Percentiles rank a stretch among this genome's conserved stretches.
Evolutionary conservation across 2,329 filamentous ascomycete genomes (phyloP).

Genomic region (Phialophora expanda): DNA sequence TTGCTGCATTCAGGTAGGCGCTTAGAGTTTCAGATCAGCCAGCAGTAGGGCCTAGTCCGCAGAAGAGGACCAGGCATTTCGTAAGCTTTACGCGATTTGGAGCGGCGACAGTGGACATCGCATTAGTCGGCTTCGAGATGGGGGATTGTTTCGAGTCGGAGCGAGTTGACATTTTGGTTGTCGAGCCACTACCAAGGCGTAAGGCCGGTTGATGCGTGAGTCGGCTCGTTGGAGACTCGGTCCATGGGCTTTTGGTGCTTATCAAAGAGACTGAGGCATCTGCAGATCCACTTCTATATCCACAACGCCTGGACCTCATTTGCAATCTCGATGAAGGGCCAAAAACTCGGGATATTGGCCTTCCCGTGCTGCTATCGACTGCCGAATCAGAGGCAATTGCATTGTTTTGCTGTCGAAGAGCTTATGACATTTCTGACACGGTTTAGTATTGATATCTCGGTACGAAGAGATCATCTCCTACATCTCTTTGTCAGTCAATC

Average conservation of each 20-base stretch:
- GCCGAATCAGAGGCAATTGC: slow-evolving; percentile 49
- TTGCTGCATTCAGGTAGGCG: neutral
- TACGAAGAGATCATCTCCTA: slow-evolving; percentile 53
- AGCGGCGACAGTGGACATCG: neutral
- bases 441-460: slow-evolving; percentile 47
- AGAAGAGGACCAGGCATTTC: neutral
- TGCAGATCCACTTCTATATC: neutral
- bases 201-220: neutral
- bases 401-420: slow-evolving; percentile 47
- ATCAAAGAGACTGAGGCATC: neutral
- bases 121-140: neutral
- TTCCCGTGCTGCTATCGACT: slow-evolving; percentile 34
- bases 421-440: slow-evolving; percentile 48
- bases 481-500: slow-evolving; percentile 8
- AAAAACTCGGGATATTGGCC: slow-evolving; percentile 30
- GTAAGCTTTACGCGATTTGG: neutral
- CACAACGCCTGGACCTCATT: slow-evolving; percentile 1
- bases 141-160: neutral
- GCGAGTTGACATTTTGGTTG: neutral
- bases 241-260: neutral
- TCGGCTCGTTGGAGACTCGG: neutral
- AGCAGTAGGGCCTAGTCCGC: neutral
- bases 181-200: neutral
- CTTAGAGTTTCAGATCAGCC: slow-evolving; percentile 1
- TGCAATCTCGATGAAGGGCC: slow-evolving; percentile 31